A percentile compares a stretch with the other conserved stretches of the same genome.
These are phyloP conservation scores for Tagetes erecta DNA, from an alignment of 129 eudicot genomes.

Conservation along the genomic window DNA sequence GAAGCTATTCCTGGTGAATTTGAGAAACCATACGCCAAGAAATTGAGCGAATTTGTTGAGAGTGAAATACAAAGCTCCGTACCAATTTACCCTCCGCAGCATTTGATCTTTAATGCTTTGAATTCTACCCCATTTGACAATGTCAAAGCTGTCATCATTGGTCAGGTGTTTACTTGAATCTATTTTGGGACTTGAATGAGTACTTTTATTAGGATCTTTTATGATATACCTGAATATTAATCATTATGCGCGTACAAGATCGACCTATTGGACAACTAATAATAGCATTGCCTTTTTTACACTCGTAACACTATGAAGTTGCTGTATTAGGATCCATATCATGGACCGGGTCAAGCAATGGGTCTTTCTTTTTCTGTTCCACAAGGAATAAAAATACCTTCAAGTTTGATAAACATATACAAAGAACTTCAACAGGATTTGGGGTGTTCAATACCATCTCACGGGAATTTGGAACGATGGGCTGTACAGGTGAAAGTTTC, in stretches of 20 bases:
- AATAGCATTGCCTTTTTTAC: background rate
- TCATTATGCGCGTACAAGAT: background rate
- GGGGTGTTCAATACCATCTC: constrained; percentile 80
- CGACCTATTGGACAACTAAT: background rate
- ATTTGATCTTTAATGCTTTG: constrained; percentile 88
- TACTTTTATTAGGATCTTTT: background rate
- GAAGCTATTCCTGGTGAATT: constrained; percentile 68
- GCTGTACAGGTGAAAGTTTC: constrained; percentile 67
- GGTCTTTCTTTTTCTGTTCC: constrained; percentile 98
- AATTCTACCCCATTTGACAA: constrained; percentile 81
- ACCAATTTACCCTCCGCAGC: constrained; percentile 86
- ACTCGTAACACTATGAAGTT: background rate
- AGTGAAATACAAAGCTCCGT: constrained; percentile 49
- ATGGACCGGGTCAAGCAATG: constrained; percentile 99
- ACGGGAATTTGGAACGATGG: constrained; percentile 93
- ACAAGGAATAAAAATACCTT: constrained; percentile 72
- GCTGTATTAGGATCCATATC: constrained; percentile 80
- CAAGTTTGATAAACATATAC: constrained; percentile 84
- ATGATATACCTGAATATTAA: background rate
- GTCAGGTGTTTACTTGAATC: constrained; percentile 58
- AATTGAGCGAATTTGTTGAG: constrained; percentile 66
- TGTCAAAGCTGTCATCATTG: constrained; percentile 90
- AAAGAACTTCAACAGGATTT: constrained; percentile 89
- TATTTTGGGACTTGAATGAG: background rate
- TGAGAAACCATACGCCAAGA: constrained; percentile 71